Conservation (phyloP, 2,329 filamentous ascomycete species). For the Neonectria sp. region DNA sequence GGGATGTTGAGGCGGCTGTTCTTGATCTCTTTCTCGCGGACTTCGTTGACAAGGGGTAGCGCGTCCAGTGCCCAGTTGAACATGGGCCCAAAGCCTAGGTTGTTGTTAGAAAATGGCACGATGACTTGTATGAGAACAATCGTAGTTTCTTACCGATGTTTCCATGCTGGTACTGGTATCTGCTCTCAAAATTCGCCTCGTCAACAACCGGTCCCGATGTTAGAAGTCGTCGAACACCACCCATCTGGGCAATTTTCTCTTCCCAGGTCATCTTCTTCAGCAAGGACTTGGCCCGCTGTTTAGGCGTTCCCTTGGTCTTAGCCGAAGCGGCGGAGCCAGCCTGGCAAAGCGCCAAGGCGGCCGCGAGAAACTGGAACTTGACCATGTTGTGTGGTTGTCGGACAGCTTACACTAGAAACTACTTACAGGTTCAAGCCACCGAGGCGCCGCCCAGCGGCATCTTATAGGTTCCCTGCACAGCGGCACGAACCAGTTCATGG, state of each 20-base stretch:
- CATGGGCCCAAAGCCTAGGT: constrained; percentile 47
- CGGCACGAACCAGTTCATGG: constrained; percentile 5
- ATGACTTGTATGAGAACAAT: neutral
- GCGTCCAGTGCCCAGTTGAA: constrained; percentile 49
- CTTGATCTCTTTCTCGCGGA: constrained; percentile 38
- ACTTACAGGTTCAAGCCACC: constrained; percentile 1
- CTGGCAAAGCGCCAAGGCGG: constrained; percentile 23
- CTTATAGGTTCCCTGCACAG: constrained; percentile 15
- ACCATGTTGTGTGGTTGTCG: constrained; percentile 23
- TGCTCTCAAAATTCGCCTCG: constrained; percentile 37
- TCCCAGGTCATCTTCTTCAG: constrained; percentile 39
- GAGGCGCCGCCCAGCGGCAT: constrained; percentile 1
- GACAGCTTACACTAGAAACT: neutral
- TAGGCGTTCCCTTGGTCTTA: constrained; percentile 26
- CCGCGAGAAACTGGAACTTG: constrained; percentile 28
- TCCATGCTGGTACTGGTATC: constrained; percentile 34
- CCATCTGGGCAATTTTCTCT: constrained; percentile 42
- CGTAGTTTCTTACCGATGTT: constrained; percentile 35
- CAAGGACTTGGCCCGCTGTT: constrained; percentile 31
- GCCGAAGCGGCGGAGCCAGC: constrained; percentile 8
- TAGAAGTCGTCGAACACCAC: constrained; percentile 35
- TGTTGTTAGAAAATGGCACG: neutral
- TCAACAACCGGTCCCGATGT: constrained; percentile 30
- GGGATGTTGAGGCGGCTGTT: constrained; percentile 36
- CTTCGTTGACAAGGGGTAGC: constrained; percentile 45